Percentiles rank a stretch among this genome's conserved stretches.
Conservation (phyloP, 202 grass and related monocot genomes). For the Carex arenaria region DNA sequence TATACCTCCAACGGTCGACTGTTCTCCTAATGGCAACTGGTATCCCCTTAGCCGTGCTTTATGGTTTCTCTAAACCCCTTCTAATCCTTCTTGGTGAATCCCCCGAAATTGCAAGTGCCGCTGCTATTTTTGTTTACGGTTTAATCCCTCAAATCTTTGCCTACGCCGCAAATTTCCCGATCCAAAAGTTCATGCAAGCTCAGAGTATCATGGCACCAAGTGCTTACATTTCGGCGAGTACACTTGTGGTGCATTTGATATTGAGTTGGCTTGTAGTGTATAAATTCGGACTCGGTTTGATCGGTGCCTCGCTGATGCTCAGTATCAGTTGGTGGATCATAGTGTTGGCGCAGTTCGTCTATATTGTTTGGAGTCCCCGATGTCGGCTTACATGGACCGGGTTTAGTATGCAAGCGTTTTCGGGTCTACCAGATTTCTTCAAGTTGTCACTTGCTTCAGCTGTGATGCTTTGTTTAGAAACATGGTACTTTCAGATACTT, state of each 20-base stretch:
- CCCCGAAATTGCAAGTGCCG: conserved; percentile 44
- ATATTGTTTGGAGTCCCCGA: conserved; percentile 36
- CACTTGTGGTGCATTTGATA: conserved; percentile 33
- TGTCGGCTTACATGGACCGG: conserved; percentile 56
- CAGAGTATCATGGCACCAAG: conserved; percentile 52
- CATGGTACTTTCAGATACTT: conserved; percentile 79
- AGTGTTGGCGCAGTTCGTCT: conserved; percentile 36
- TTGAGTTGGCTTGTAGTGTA: conserved; percentile 46
- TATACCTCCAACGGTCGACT: conserved; percentile 48
- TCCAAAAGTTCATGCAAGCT: conserved; percentile 65
- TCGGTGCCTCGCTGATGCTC: conserved; percentile 46
- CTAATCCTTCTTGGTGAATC: conserved; percentile 44
- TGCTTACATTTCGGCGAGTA: conserved; percentile 43
- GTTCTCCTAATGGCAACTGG: conserved; percentile 38
- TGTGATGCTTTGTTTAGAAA: conserved; percentile 64
- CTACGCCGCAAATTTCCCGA: conserved; percentile 50
- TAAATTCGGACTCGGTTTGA: conserved; percentile 40
- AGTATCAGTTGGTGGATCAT: conserved; percentile 68
- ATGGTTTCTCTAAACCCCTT: conserved; percentile 39
- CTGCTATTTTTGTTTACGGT: conserved; percentile 41
- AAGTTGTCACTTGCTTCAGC: conserved; percentile 47
- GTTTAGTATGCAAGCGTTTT: conserved; percentile 43
- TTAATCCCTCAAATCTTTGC: conserved; percentile 61
- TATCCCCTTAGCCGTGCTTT: conserved; percentile 39
- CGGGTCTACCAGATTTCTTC: conserved; percentile 39